phyloP scores from a whole-genome alignment of 176 grass and related monocot genomes.

The Oropetium thomaeum region DNA sequence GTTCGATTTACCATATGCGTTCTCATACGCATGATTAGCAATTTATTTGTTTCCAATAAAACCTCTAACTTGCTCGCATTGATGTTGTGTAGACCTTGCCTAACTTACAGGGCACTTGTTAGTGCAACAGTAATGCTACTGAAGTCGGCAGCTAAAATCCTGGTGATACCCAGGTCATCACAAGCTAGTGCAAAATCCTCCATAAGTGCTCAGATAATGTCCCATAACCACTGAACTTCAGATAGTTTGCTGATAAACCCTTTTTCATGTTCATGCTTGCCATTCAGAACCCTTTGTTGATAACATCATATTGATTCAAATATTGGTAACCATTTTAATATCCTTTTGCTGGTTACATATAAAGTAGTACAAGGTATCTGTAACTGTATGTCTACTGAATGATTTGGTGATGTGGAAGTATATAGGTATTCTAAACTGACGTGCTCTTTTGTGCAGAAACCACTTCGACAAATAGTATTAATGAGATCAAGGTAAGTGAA shows the following conservation, averaged over 20 bases:
- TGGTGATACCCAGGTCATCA: conserved; percentile 24
- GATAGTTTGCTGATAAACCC: background rate
- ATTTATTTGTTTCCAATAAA: too few species aligned
- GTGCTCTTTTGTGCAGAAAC: conserved; percentile 36
- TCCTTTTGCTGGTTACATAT: conserved; percentile 24
- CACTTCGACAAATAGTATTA: conserved; percentile 15
- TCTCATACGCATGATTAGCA: too few species aligned
- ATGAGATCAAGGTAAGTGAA: conserved; percentile 33
- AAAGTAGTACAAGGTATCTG: conserved; percentile 44
- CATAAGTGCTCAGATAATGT: conserved; percentile 26
- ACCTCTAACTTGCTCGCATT: too few species aligned
- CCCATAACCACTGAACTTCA: background rate
- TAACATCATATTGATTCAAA: background rate
- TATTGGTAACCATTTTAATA: conserved; percentile 11
- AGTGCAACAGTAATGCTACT: conserved; percentile 3
- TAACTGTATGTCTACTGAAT: background rate
- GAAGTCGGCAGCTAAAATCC: conserved; percentile 17
- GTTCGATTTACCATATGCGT: too few species aligned
- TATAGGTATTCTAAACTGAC: conserved; percentile 11
- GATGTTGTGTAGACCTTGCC: too few species aligned
- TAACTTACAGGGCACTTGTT: too few species aligned
- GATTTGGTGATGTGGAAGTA: background rate
- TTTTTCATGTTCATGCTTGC: background rate
- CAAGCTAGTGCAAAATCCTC: conserved; percentile 30
- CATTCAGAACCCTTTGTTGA: background rate